These are phyloP conservation scores for Fraxinus baroniana DNA, from an alignment of 305 asterid genomes.

Conservation along the genomic window DNA sequence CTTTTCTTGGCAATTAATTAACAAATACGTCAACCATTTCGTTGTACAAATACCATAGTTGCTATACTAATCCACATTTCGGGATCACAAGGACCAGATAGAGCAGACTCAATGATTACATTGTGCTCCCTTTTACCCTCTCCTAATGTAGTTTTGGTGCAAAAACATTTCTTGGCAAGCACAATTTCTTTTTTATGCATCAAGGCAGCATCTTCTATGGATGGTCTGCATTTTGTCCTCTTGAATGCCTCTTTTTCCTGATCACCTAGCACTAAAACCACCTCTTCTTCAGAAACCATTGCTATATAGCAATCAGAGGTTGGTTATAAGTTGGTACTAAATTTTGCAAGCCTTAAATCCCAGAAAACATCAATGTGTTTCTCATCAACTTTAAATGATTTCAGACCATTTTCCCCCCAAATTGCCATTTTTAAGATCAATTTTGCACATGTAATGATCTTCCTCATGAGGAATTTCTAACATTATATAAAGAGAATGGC, in stretches of 20 bases:
- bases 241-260: conserved; percentile 59
- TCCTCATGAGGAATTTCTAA: conserved; percentile 43
- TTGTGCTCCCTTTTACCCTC: conserved; percentile 54
- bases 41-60: conserved; percentile 25
- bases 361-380: conserved; percentile 66
- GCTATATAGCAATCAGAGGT: conserved; percentile 67
- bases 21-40: too few relatives aligned
- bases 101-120: conserved; percentile 57
- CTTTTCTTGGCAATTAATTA: too few relatives aligned
- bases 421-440: conserved; percentile 87
- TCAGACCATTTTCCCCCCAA: conserved; percentile 86
- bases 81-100: conserved; percentile 58
- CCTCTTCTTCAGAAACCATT: conserved; percentile 49
- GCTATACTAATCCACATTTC: conserved; percentile 80
- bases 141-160: conserved; percentile 63
- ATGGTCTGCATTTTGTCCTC: conserved; percentile 49
- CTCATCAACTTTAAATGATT: conserved; percentile 57
- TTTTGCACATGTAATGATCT: conserved; percentile 65
- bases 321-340: conserved; percentile 60
- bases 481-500: conserved; percentile 61
- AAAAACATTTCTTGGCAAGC: conserved; percentile 70
- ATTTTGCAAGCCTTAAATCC: conserved; percentile 71
- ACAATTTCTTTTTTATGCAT: conserved; percentile 72
- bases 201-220: conserved; percentile 42
- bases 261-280: conserved; percentile 64